Evolutionary conservation across 371 early-diverging fungal species (phyloP), one percentile per base, ranked within the genome.

Genomic region (Circinella minor): DNA sequence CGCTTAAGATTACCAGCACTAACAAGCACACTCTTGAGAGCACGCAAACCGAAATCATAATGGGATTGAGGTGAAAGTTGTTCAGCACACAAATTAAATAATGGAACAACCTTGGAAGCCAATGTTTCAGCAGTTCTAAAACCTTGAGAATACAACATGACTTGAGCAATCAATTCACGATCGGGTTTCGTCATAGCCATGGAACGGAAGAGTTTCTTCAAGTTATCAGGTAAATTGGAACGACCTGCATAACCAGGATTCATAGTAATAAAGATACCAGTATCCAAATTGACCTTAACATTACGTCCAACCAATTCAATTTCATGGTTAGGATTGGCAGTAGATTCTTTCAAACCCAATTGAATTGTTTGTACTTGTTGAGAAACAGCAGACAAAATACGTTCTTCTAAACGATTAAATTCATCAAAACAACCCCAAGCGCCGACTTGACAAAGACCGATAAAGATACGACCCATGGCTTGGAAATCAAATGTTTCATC

Each of bases 351-450:
- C 54, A 99, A 85, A 36, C 99, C 98, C 43, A 95, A 75, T 78
- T 99, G 99, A 76, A 99, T 99, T 11, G 96, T 92, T 77, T 99
- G 98, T 36, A 99, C 95, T 79, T 99, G 98, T 81, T 99, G 99
- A 36, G 98, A 97, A 5, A 99, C 98, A 38, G 99, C 98, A 36
- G 98, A 97, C 75, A 99, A 86, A 62, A 98, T 98, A 68, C 98
- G 88, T 82, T 97, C 97, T 77, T 97, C 98, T 73, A 99, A 82
- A 69, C 99, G 93, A 81, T 99, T 99, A 84, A 99, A 99, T 83
- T 99, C 99, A 84, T 99, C 99, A 78, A 99, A 99, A 85, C 99
- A 98, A 68, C 99, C 97, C 98, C 97, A 99, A 0, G 98, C 98
- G 46, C 99, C 99, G 11, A 97, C 99, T 77, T 95, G 96, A 77